Evolutionary conservation across 116 monocot genomes (phyloP), one percentile per base, ranked within the genome.

Genomic region (Papilionanthe hybrid): DNA sequence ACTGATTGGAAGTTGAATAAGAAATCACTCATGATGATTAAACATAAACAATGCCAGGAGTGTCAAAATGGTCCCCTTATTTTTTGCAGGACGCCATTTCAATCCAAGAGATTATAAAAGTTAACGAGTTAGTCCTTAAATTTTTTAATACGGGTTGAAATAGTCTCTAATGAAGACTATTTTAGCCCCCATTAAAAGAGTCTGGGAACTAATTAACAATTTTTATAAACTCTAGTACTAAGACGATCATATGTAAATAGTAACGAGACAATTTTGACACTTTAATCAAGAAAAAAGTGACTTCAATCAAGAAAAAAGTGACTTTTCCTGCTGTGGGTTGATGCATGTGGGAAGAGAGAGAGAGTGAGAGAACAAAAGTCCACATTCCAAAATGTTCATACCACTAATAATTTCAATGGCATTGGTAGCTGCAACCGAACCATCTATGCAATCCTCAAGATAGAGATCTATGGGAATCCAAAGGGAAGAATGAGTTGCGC

Each of bases 381-480:
- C 78, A 60, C 11, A 82, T 42, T 48, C 73, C 23, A 12, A 79
- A 65, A 49, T 44, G 69, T 75, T 18, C 42, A 75, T 89, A 99
- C 99, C 89, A 77, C 89, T 95, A 73, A 99, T 83, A 80, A 90
- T 85, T 92, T 99, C 92, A 58, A 95, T 89, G 30, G 99, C 93
- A 91, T 88, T 92, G 80, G 93, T 90, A 3, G 99, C 90, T 42
- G 95, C 89, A 84, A 99, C 87, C 71, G 99, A 91, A 7, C 84
- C 88, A 87, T 92, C 99, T 37, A 95, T 84, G 75, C 89, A 87
- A 82, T 99, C 95, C 81, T 99, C 99, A 63, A 99, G 95, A 85
- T 94, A 99, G 56, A 99, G 82, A 84, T 99, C 99, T 63, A 99
- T 78, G 60, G 99, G 95, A 58, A 99, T 91, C 99, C 99, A 99